phyloP scores from a whole-genome alignment of 305 asterid species.

The Solanum hybrid region DNA sequence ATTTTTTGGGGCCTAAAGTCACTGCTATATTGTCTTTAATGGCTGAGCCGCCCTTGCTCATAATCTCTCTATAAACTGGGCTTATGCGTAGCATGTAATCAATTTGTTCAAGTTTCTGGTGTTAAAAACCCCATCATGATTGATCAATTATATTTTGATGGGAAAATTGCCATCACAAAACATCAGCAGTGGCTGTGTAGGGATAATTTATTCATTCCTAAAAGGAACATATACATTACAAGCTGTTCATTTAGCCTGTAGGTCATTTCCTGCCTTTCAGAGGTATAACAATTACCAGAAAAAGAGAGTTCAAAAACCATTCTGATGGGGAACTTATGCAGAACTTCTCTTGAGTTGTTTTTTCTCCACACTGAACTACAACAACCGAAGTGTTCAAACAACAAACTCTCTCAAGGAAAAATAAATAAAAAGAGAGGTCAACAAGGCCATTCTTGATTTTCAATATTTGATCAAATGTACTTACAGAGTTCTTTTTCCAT shows the following conservation, averaged over 20 bases:
- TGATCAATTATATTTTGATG: conserved; percentile 78
- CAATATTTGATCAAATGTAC: not conserved
- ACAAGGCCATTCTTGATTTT: not conserved
- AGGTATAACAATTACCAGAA: conserved; percentile 38
- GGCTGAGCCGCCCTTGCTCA: not conserved
- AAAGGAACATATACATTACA: conserved; percentile 67
- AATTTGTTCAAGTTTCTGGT: conserved; percentile 50
- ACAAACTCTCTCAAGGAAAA: not conserved
- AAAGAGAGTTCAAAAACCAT: conserved; percentile 51
- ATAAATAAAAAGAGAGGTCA: not conserved
- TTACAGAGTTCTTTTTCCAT: not conserved
- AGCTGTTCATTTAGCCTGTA: conserved; percentile 66
- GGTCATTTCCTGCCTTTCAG: conserved; percentile 52
- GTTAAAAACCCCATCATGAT: conserved; percentile 66
- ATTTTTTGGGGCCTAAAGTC: not conserved
- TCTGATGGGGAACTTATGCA: conserved; percentile 63
- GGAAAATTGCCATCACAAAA: conserved; percentile 47
- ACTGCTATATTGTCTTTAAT: not conserved
- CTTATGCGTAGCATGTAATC: conserved; percentile 23
- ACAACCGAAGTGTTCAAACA: not conserved
- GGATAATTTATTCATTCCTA: conserved; percentile 50
- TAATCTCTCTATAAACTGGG: not conserved
- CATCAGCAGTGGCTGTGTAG: conserved; percentile 63
- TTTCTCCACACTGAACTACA: not conserved
- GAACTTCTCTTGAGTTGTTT: conserved; percentile 10